Evolutionary conservation across 371 early-diverging fungal genomes (phyloP), one percentile per base, ranked within the genome.

Genomic region (Dichotomocladium elegans): DNA sequence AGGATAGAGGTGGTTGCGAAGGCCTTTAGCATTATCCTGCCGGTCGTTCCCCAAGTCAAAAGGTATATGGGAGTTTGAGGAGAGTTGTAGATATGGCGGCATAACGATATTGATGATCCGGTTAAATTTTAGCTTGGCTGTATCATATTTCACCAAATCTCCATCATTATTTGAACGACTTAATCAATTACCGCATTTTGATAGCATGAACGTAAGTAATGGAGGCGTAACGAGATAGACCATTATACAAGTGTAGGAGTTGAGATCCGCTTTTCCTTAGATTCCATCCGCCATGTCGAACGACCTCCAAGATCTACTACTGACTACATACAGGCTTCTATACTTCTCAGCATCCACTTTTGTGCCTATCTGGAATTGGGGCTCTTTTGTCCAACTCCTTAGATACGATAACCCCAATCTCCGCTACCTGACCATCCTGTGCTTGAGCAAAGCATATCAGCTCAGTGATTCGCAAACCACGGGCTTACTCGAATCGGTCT

Each of bases 1-100:
- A 68, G 59, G 60, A 67, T 69, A 55, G 79, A 79, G 66, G 52
- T 54, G 41, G 69, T 85, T 53, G 81, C 83, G 43, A 64, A 68
- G 46, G 87, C 91, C 12, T 80, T 88, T 53, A 81, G 86, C 34
- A 26, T 72, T 48, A 65, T 92, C 44, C 61, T 90, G 41, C 82
- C 85, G 21, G 79, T 83, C 34, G 80, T 82, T 25, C 92, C 94
- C 31, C 92, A 93, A 65, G 69, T 90, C 7, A 74, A 79, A 63
- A 80, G 86, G 80, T 84, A 77, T 26, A 44, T 47, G 22, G 37
- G 1, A 25, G 28, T 14, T 15, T 12, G 22, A 37, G n/a, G 9
- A 40, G 27, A 3, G 8, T 15, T n/a, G n/a, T n/a, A n/a, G n/a
- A n/a, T n/a, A n/a, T n/a, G n/a, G n/a, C n/a, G n/a, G n/a, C n/a